Base-by-base conservation (phyloP, 305 asterid genomes). In the Fraxinus angustifolia region DNA sequence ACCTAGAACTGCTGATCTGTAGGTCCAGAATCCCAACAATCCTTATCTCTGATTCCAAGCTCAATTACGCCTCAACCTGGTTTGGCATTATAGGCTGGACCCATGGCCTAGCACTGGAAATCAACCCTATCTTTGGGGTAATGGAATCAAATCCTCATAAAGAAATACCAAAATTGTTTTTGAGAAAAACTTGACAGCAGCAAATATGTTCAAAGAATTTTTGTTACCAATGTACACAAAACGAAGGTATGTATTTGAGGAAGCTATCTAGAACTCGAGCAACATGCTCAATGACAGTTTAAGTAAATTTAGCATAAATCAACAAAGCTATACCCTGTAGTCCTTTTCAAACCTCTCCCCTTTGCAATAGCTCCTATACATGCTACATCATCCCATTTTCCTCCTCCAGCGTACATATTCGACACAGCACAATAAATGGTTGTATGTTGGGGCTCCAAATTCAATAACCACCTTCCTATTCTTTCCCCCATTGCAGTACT, bases 321-420 rank as follows among this genome's bases (percentile, higher is more conserved):
- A 60, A 90, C 31, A 53, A 86, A 56, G 84, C 96, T 91, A 77
- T 82, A 86, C 36, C 96, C 92, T 19, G 88, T 8, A 80, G 80
- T 82, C 70, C 87, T 89, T 79, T 78, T 82, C 85, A 91, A 71
- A 11, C 91, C 92, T 81, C 77, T 88, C 8, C 36, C 82, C 84
- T 84, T 82, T 0, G 91, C 87, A 79, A 84, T 31, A 74, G 72
- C 86, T 76, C 90, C 88, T 36, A 90, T 40, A 2, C 40, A 19
- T 1, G 85, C 88, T 11, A 80, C 91, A 76, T 83, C 83, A 73
- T 89, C 91, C 96, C 96, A 91, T 78, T 80, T 89, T n/a, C 81
- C 90, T 73, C 80, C 88, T 71, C 80, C 91, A 1, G 93, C 96
- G 67, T 82, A 88, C 31, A 91, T 17, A 80, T 91, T 89, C 31